Base-by-base conservation (phyloP, 345 rosid species). In the Brassica nigra region DNA sequence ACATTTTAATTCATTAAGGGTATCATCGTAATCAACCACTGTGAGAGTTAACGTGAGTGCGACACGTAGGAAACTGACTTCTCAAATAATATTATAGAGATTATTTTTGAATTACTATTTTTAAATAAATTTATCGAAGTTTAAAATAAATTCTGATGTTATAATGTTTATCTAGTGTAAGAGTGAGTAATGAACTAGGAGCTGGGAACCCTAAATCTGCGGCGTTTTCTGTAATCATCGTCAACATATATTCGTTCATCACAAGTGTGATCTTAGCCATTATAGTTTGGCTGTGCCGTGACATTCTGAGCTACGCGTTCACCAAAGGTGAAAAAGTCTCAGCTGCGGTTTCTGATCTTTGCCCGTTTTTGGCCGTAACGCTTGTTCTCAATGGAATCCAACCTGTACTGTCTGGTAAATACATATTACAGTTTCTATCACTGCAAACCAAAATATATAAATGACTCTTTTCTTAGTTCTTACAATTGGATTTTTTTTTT, bases 121-220 rank as follows among this genome's bases (percentile, higher is more conserved):
- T 33, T 7, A 16, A 11, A 15, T 52, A 58, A 58, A 23, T 23
- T 58, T 23, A 3, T 29, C 20, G 57, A 52, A 52, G 28, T 33
- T 16, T 57, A 1, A 58, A 58, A 2, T 3, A 58, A 58, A 23
- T 1, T 8, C 1, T 52, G 18, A 3, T 15, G 44, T 12, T 6
- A 52, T n/a, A 52, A 52, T 52, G 39, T 30, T 79, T 16, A 18
- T 28, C 7, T 85, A 90, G 97, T 66, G 97, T 90, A 61, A 86
- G 97, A 76, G 96, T 89, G 20, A 88, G 93, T 82, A 92, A 92
- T 54, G 97, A 92, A 77, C 89, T 92, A 5, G 97, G 97, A 86
- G 92, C 89, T 1, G 86, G 87, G 34, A 90, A 90, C 47, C 95
- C 96, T 0, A 88, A 85, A 76, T 81, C 94, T 16, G 94, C 92